Base-by-base conservation (phyloP, 371 early-diverging fungal genomes). In the Quaeritorhiza haematococci region DNA sequence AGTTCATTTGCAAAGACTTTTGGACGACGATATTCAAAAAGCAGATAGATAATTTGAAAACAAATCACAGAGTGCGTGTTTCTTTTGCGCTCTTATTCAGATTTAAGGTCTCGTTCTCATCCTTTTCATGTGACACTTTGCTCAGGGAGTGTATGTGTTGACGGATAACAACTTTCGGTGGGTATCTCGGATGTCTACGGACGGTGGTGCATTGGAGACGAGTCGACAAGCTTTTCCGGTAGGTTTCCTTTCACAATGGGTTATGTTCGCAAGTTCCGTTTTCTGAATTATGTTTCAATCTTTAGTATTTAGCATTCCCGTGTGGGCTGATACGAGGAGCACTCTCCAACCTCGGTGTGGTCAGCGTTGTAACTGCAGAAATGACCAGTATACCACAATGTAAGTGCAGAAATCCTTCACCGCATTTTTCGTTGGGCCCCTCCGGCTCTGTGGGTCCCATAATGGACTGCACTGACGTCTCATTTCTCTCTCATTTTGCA, bases 1-100 rank as follows among this genome's bases (percentile, higher is more conserved):
- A 98, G 71, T 98, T 93, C 72, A 84, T 98, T 21, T 98, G 98
- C 80, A 96, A 95, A 66, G 98, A 98, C 53, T 79, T 94, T 41
- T 98, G 98, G 98, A 85, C 85, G 44, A 73, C 88, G 29, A 73
- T 93, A 61, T 98, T 96, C 68, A 86, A 90, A 61, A 93, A 96
- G 63, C 95, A 96, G 64, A 85, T 96, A 42, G 98, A 98, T 66
- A 96, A 96, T 61, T 73, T 98, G 29, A 98, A 98, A 68, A 96
- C 98, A 13, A 98, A 98, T 69, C 96, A 96, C 69, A 70, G 93
- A 59, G 92, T 92, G 72, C 61, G 77, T 27, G 32, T 15, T 33
- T n/a, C n/a, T 13, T 38, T 38, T 24, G n/a, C 1, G 1, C 42
- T 53, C 3, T 23, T 63, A 17, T 15, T 8, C 48, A 44, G 24